Percentiles rank a stretch among this genome's conserved stretches.
phyloP scores from a whole-genome alignment of 73 alveolate genomes.

The Tetrahymena thermophila region DNA sequence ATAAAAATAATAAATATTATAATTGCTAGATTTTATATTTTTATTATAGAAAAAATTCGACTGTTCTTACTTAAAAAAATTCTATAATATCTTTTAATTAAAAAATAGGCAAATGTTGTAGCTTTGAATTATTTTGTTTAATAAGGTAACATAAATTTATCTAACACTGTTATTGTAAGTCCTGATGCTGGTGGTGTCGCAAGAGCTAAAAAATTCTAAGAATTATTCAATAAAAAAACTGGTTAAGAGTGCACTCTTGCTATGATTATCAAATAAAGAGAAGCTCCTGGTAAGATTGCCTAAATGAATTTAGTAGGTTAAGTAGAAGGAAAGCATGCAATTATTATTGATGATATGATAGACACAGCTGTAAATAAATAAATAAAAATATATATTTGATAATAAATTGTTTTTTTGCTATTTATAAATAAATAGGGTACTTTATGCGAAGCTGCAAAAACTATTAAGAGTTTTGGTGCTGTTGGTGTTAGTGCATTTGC shows the following conservation, averaged over 20 bases:
- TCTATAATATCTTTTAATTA: not conserved
- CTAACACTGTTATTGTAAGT: slow-evolving; percentile 71
- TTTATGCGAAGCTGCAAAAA: slow-evolving; percentile 84
- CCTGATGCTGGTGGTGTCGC: slow-evolving; percentile 97
- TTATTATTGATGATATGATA: slow-evolving; percentile 83
- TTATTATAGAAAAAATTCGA: too few relatives aligned
- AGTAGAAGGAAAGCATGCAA: slow-evolving; percentile 71
- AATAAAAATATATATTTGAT: not conserved
- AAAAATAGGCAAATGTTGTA: slow-evolving; percentile 50
- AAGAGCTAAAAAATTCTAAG: slow-evolving; percentile 75
- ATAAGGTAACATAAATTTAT: slow-evolving; percentile 37
- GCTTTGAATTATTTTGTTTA: slow-evolving; percentile 65
- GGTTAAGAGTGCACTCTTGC: slow-evolving; percentile 57
- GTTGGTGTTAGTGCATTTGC: slow-evolving; percentile 86
- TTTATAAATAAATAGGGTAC: slow-evolving; percentile 61
- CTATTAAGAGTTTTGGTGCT: slow-evolving; percentile 76
- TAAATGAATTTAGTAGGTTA: slow-evolving; percentile 71
- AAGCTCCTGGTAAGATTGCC: slow-evolving; percentile 67
- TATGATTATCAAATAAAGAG: slow-evolving; percentile 79
- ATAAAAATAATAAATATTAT: not conserved
- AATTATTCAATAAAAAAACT: slow-evolving; percentile 22
- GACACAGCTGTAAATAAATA: slow-evolving; percentile 62
- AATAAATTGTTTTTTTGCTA: not conserved
- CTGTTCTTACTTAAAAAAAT: too few relatives aligned
- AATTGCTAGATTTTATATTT: not conserved